Evolutionary conservation across 1,284 basidiomycete genomes (phyloP).

Genomic region (Apiotrichum gamsii): DNA sequence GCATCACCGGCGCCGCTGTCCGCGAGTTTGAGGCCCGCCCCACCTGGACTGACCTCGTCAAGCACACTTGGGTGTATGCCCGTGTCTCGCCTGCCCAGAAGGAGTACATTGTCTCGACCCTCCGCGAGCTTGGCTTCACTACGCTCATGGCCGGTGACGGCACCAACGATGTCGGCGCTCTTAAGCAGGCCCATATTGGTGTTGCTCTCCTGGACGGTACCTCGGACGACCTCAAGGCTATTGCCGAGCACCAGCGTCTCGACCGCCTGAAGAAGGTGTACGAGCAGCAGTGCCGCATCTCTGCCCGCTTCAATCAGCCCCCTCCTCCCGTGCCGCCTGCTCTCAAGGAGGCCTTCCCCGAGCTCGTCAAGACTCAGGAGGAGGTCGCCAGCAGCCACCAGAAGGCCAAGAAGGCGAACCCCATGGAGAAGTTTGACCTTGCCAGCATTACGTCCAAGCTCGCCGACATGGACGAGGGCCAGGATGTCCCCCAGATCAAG

Average conservation of each 20-base stretch:
- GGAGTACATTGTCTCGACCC: conserved; percentile 80
- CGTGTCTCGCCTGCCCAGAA: conserved; percentile 93
- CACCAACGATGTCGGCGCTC: conserved; percentile 92
- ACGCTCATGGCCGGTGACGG: conserved; percentile 97
- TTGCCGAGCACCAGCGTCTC: conserved; percentile 79
- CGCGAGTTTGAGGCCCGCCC: conserved; percentile 63
- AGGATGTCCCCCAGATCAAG: conserved; percentile 89
- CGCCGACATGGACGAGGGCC: conserved; percentile 82
- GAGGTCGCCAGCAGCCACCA: conserved; percentile 61
- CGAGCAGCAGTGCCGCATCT: conserved; percentile 84
- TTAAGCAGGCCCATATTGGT: conserved; percentile 93
- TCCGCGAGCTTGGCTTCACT: conserved; percentile 78
- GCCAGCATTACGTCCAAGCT: conserved; percentile 79
- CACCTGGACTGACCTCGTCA: conserved; percentile 69
- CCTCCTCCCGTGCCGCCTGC: conserved; percentile 81
- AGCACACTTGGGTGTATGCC: conserved; percentile 93
- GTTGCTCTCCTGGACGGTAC: conserved; percentile 88
- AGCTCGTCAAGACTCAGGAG: conserved; percentile 82
- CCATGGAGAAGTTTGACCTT: conserved; percentile 90
- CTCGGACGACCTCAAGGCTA: conserved; percentile 81
- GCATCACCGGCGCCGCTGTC: conserved; percentile 85
- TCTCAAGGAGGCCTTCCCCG: conserved; percentile 76
- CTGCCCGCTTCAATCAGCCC: conserved; percentile 77
- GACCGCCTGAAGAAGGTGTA: conserved; percentile 93
- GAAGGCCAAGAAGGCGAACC: conserved; percentile 67